Conservation (phyloP, 805 yeast species). For the Metschnikowia lochheadii region DNA sequence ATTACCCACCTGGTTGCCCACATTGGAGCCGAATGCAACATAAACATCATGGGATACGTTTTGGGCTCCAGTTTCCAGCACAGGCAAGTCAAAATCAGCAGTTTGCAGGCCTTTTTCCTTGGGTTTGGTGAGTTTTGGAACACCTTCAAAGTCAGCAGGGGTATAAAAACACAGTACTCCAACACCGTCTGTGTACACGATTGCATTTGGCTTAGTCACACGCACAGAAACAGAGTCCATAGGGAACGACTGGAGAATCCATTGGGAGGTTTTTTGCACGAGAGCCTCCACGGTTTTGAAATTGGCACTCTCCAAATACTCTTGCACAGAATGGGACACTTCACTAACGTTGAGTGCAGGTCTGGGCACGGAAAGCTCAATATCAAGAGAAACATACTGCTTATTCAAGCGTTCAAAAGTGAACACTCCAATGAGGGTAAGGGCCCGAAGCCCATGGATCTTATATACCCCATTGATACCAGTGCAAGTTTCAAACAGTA, state of each 20-base stretch:
- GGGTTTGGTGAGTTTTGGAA: constrained; percentile 10
- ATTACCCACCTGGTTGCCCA: constrained; percentile 66
- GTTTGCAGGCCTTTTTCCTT: constrained; percentile 9
- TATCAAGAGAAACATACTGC: constrained; percentile 62
- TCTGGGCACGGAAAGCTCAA: constrained; percentile 40
- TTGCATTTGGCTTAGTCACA: constrained; percentile 85
- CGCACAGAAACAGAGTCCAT: constrained; percentile 46
- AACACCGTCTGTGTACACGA: constrained; percentile 82
- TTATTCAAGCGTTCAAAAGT: constrained; percentile 80
- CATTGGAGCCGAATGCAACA: constrained; percentile 87
- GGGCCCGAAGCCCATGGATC: constrained; percentile 52
- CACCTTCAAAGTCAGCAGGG: constrained; percentile 33
- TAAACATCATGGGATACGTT: constrained; percentile 52
- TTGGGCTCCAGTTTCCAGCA: constrained; percentile 5
- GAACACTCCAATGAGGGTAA: constrained; percentile 89
- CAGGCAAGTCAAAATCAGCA: constrained; percentile 32
- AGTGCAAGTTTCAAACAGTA: constrained; percentile 8
- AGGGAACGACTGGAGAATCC: constrained; percentile 39
- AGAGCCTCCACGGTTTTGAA: constrained; percentile 94
- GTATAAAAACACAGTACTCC: constrained; percentile 71
- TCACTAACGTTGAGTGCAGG: constrained; percentile 17
- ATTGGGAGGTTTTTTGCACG: constrained; percentile 65
- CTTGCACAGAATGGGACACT: constrained; percentile 36
- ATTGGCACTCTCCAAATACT: constrained; percentile 69
- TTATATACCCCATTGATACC: constrained; percentile 22